A percentile compares a stretch with the other conserved stretches of the same genome.
Evolutionary conservation across 1,284 basidiomycete genomes (phyloP).

Genomic region (Ustilago crameri): DNA sequence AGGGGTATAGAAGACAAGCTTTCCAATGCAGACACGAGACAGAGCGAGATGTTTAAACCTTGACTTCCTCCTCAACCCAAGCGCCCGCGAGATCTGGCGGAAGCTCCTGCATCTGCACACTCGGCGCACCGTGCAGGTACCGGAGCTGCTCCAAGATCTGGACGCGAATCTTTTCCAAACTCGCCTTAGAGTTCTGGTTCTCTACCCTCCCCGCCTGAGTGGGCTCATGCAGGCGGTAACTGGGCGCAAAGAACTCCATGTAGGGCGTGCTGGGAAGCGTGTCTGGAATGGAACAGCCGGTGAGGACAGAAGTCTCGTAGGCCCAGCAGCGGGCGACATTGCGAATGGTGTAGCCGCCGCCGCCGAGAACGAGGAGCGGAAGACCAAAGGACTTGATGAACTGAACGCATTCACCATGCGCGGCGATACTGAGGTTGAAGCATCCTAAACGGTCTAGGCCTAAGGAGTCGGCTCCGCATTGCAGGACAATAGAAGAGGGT

Average conservation of each 20-base stretch:
- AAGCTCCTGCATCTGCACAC: slow-evolving; percentile 94
- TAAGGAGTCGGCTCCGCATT: slow-evolving; percentile 96
- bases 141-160: slow-evolving; percentile 88
- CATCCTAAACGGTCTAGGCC: slow-evolving; percentile 94
- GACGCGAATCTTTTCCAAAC: slow-evolving; percentile 84
- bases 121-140: slow-evolving; percentile 93
- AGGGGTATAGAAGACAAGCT: slow-evolving; percentile 8
- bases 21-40: background rate
- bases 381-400: slow-evolving; percentile 92
- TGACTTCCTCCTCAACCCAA: slow-evolving; percentile 76
- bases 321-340: slow-evolving; percentile 99
- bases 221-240: slow-evolving; percentile 92
- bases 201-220: slow-evolving; percentile 85
- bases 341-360: slow-evolving; percentile 89
- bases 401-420: slow-evolving; percentile 96
- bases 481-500: slow-evolving; percentile 90
- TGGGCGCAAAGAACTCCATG: slow-evolving; percentile 90
- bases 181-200: slow-evolving; percentile 82
- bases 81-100: slow-evolving; percentile 88
- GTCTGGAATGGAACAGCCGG: slow-evolving; percentile 78
- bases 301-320: slow-evolving; percentile 92
- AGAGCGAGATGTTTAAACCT: background rate
- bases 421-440: slow-evolving; percentile 99
- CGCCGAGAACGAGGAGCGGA: slow-evolving; percentile 89
- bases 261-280: slow-evolving; percentile 89